Evolutionary conservation across 129 eudicot species (phyloP).

Genomic region (Flaveria bidentis): DNA sequence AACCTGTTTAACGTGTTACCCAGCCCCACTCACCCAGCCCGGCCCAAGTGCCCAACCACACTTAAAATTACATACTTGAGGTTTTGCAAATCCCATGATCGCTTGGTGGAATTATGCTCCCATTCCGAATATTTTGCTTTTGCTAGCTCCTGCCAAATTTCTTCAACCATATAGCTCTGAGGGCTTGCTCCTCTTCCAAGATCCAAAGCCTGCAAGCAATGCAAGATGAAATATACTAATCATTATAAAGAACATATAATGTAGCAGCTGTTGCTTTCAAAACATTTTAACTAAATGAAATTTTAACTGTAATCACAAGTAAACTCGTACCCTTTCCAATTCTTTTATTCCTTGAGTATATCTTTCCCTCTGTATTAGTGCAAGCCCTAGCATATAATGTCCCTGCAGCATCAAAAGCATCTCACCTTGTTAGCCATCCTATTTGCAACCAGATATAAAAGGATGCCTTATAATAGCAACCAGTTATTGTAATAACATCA

Average conservation of each 20-base stretch:
- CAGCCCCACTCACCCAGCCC: background rate
- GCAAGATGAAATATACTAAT: background rate
- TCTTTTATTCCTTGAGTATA: conserved; percentile 71
- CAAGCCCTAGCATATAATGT: conserved; percentile 91
- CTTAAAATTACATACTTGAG: conserved; percentile 53
- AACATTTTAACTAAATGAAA: background rate
- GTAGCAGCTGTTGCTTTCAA: background rate
- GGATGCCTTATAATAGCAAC: background rate
- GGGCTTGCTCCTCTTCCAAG: conserved; percentile 84
- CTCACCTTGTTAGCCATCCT: conserved; percentile 4
- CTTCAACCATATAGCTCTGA: conserved; percentile 75
- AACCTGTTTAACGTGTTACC: too few relatives aligned
- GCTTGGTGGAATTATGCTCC: conserved; percentile 73
- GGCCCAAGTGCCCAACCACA: background rate
- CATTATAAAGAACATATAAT: background rate
- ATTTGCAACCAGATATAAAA: conserved; percentile 1
- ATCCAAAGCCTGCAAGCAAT: conserved; percentile 68
- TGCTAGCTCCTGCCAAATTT: conserved; percentile 90
- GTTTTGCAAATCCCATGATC: conserved; percentile 74
- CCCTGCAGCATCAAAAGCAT: conserved; percentile 51
- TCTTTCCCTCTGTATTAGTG: conserved; percentile 57
- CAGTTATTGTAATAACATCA: background rate
- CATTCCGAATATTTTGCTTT: conserved; percentile 70
- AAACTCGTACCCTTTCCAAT: conserved; percentile 59
- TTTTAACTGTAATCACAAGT: background rate